phyloP scores from a whole-genome alignment of 192 early-diverging fungal genomes.

The Coemansia sp. region DNA sequence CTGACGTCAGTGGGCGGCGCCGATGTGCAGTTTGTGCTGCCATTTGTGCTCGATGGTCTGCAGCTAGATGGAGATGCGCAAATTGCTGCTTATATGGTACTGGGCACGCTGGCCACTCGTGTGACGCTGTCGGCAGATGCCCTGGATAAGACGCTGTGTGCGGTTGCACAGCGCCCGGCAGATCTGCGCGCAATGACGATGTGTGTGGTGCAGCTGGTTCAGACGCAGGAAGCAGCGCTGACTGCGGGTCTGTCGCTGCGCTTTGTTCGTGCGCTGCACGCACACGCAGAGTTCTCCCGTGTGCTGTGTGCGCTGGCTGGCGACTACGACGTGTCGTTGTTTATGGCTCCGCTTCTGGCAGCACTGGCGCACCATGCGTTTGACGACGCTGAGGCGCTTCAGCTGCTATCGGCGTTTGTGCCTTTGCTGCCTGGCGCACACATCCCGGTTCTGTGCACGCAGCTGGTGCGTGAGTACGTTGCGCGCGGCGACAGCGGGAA shows the following conservation, averaged over 20 bases:
- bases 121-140: constrained; percentile 31
- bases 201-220: constrained; percentile 41
- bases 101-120: constrained; percentile 36
- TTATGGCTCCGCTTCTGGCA: constrained; percentile 25
- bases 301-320: constrained; percentile 19
- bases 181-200: constrained; percentile 36
- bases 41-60: constrained; percentile 36
- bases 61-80: constrained; percentile 27
- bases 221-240: constrained; percentile 31
- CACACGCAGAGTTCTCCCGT: constrained; percentile 11
- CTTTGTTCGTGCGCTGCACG: constrained; percentile 13
- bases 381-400: neutral
- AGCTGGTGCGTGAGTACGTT: constrained; percentile 27
- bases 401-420: constrained; percentile 18
- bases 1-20: constrained; percentile 25
- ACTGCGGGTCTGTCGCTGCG: constrained; percentile 5
- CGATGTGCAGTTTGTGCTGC: constrained; percentile 47
- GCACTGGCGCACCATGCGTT: constrained; percentile 25
- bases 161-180: constrained; percentile 23
- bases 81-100: constrained; percentile 45
- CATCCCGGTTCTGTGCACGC: constrained; percentile 20
- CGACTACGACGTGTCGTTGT: constrained; percentile 20
- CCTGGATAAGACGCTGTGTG: constrained; percentile 31
- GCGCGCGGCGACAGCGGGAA: constrained; percentile 5
- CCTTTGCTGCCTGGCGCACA: constrained; percentile 15